These are phyloP conservation scores for Penicillium glabrum DNA, from an alignment of 2,329 filamentous ascomycete species.

Conservation along the genomic window DNA sequence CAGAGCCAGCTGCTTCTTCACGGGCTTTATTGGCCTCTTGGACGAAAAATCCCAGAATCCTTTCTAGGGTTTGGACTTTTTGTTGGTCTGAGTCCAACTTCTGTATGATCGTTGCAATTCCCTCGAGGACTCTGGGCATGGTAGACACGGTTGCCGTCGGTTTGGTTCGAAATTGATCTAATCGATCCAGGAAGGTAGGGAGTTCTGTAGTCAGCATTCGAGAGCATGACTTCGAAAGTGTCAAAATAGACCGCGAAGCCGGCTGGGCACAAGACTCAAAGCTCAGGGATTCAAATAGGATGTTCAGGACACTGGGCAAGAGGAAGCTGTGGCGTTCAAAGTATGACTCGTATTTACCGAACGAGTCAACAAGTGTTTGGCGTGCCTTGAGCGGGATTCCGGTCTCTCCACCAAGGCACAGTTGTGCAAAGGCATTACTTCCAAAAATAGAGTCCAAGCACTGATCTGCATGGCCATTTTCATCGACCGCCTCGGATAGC, in stretches of 20 bases:
- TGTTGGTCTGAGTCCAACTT: conserved; percentile 39
- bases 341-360: conserved; percentile 45
- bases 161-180: conserved; percentile 40
- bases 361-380: conserved; percentile 43
- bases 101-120: conserved; percentile 47
- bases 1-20: conserved; percentile 30
- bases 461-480: conserved; percentile 43
- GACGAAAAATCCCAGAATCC: conserved; percentile 39
- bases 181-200: conserved; percentile 43
- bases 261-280: conserved; percentile 41
- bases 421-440: conserved; percentile 32
- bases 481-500: conserved; percentile 46
- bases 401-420: conserved; percentile 32
- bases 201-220: conserved; percentile 41
- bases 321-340: conserved; percentile 44
- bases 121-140: conserved; percentile 45
- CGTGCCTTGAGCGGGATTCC: conserved; percentile 39
- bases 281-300: conserved; percentile 46
- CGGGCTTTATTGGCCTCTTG: conserved; percentile 34
- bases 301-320: conserved; percentile 43
- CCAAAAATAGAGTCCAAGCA: conserved; percentile 44
- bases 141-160: conserved; percentile 37
- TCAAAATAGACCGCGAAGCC: conserved; percentile 45
- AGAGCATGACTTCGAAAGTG: conserved; percentile 46
- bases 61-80: conserved; percentile 40